Conservation (phyloP, 2,329 filamentous ascomycete species). For the Colletotrichum costaricense region DNA sequence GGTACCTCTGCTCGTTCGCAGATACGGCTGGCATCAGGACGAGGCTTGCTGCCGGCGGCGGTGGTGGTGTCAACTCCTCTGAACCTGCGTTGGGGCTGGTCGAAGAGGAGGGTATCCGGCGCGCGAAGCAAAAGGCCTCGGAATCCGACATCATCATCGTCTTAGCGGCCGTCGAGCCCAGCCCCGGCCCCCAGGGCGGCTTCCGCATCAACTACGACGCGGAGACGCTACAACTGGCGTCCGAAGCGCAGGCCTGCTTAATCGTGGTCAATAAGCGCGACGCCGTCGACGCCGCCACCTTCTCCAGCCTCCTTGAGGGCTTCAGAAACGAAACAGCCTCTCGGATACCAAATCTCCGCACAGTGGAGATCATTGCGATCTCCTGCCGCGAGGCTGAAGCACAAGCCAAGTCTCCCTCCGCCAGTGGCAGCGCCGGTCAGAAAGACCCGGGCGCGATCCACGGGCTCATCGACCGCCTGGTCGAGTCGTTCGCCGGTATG, state of each 20-base stretch:
- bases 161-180: constrained; percentile 77
- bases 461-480: constrained; percentile 73
- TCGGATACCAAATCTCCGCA: constrained; percentile 53
- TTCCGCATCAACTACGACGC: constrained; percentile 62
- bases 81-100: constrained; percentile 71
- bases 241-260: constrained; percentile 59
- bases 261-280: constrained; percentile 75
- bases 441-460: constrained; percentile 75
- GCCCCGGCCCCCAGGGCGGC: constrained; percentile 42
- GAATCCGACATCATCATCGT: constrained; percentile 89
- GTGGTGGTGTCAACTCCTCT: constrained; percentile 36
- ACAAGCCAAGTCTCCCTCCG: constrained; percentile 1
- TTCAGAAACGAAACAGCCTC: constrained; percentile 53
- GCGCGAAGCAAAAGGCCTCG: constrained; percentile 83
- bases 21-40: constrained; percentile 91
- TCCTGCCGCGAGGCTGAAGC: constrained; percentile 75
- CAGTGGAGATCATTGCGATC: constrained; percentile 64
- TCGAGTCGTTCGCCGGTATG: constrained; percentile 75
- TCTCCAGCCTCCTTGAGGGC: constrained; percentile 50
- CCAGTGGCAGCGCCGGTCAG: not conserved
- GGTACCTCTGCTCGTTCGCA: constrained; percentile 92
- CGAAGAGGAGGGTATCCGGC: constrained; percentile 89
- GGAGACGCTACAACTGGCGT: constrained; percentile 67
- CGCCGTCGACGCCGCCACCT: constrained; percentile 47
- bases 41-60: constrained; percentile 37